phyloP scores from a whole-genome alignment of 73 alveolate genomes.

The Paramecium sonneborni region DNA sequence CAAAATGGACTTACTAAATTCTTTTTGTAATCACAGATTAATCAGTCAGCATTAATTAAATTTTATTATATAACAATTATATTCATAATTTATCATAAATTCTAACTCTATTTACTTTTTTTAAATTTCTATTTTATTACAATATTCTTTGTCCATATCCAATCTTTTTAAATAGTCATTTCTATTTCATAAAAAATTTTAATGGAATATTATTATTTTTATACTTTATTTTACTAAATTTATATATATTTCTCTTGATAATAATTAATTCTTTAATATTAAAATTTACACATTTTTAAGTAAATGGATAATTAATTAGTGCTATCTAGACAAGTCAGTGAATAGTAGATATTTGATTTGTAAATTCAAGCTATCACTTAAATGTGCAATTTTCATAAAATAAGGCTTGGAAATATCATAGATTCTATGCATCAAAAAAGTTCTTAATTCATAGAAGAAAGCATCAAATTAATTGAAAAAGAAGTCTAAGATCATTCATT shows the following conservation, averaged over 20 bases:
- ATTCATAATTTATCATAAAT: neutral
- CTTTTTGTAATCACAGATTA: constrained; percentile 43
- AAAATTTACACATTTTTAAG: neutral
- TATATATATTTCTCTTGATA: neutral
- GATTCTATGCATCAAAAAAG: neutral
- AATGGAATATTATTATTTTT: neutral
- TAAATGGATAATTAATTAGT: neutral
- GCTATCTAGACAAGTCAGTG: neutral
- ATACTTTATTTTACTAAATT: neutral
- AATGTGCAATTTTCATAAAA: neutral
- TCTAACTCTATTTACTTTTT: neutral
- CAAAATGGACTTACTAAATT: constrained; percentile 55
- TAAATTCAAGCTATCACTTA: neutral
- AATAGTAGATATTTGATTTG: neutral
- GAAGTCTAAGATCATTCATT: neutral
- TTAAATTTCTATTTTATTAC: too few relatives aligned
- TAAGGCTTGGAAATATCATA: neutral
- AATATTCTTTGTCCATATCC: too few relatives aligned
- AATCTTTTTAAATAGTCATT: too few relatives aligned
- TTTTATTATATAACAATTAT: neutral
- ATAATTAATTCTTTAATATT: neutral
- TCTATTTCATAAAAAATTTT: too few relatives aligned
- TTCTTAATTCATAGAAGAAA: neutral
- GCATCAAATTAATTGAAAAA: neutral
- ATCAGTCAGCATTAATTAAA: constrained; percentile 53